Evolutionary conservation across 257 asterid genomes (phyloP).

Genomic region (Vinca minor): DNA sequence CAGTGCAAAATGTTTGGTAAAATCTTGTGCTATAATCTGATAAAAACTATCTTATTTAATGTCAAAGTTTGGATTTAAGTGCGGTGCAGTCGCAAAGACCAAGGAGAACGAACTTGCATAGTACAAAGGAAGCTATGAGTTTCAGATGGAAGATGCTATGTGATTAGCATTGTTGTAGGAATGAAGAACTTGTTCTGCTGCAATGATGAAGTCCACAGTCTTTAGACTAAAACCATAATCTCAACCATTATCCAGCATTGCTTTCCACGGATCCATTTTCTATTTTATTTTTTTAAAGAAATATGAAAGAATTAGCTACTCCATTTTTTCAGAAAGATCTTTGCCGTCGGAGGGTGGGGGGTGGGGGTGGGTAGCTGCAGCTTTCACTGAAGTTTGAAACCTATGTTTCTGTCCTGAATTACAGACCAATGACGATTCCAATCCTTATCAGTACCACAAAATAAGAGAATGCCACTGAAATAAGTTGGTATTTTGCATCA

Average conservation of each 20-base stretch:
- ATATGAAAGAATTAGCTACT: too few species aligned
- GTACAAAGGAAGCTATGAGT: background rate
- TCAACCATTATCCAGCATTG: too few species aligned
- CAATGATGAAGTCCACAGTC: background rate
- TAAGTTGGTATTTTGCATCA: background rate
- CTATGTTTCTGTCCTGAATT: background rate
- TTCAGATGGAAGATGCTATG: background rate
- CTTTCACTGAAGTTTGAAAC: too few species aligned
- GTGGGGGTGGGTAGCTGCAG: too few species aligned
- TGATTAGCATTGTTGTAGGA: background rate
- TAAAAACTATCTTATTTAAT: background rate
- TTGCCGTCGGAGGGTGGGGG: too few species aligned
- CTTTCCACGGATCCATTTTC: too few species aligned
- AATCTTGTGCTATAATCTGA: background rate
- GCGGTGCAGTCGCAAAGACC: background rate
- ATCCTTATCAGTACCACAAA: too few species aligned
- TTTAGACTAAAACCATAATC: too few species aligned
- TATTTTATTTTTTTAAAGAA: too few species aligned
- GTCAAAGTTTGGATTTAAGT: background rate
- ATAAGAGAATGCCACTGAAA: background rate
- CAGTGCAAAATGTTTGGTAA: background rate
- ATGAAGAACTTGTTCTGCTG: background rate
- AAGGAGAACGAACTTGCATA: background rate
- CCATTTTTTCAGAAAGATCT: too few species aligned
- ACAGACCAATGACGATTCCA: background rate